A percentile compares a stretch with the other conserved stretches of the same genome.
phyloP scores from a whole-genome alignment of 1,284 basidiomycete genomes.

The Melampsora occidentalis region DNA sequence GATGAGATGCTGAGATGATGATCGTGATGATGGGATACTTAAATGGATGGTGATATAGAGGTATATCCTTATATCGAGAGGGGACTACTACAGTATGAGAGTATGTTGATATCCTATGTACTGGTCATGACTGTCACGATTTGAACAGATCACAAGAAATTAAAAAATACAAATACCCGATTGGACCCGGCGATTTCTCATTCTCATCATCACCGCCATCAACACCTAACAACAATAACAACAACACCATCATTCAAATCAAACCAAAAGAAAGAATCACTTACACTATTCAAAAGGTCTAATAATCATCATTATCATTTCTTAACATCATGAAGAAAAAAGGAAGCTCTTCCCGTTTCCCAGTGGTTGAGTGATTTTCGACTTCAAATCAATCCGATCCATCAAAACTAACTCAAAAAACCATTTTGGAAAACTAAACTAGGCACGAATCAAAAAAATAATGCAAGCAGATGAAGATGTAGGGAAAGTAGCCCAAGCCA shows the following conservation, averaged over 20 bases:
- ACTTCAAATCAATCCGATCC: neutral
- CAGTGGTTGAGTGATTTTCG: constrained; percentile 33
- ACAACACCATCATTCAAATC: neutral
- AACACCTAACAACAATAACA: neutral
- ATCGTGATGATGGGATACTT: too few relatives aligned
- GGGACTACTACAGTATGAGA: too few relatives aligned
- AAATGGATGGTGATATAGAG: too few relatives aligned
- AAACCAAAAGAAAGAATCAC: too few relatives aligned
- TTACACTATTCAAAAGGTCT: neutral
- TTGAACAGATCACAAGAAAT: too few relatives aligned
- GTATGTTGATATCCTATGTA: too few relatives aligned
- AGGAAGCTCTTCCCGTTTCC: constrained; percentile 36
- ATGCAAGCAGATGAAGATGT: constrained; percentile 99
- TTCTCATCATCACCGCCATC: neutral
- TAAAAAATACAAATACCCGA: too few relatives aligned
- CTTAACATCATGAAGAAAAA: constrained; percentile 35
- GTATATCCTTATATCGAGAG: too few relatives aligned
- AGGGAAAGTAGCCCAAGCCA: constrained; percentile 95
- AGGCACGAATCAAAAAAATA: constrained; percentile 94
- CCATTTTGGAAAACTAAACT: neutral
- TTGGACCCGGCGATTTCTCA: neutral
- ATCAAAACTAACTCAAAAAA: neutral
- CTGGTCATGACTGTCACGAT: too few relatives aligned
- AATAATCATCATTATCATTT: neutral
- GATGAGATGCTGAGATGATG: too few relatives aligned